These are phyloP conservation scores for Hericium coralloides DNA, from an alignment of 768 basidiomycete genomes.

Conservation along the genomic window DNA sequence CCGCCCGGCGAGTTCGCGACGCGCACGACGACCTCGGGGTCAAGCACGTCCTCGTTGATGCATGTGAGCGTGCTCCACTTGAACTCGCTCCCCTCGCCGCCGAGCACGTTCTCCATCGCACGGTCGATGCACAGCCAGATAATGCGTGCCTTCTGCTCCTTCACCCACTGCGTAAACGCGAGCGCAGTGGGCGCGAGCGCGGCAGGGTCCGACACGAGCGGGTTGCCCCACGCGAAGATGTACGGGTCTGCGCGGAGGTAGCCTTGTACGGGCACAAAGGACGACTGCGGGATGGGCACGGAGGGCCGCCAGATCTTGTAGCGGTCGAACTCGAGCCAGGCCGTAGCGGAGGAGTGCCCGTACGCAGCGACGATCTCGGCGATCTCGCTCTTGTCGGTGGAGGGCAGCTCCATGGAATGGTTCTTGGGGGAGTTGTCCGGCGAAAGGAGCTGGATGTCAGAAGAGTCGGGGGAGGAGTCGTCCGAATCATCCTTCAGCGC, in stretches of 20 bases:
- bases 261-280: constrained; percentile 55
- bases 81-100: constrained; percentile 25
- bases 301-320: constrained; percentile 47
- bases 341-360: constrained; percentile 59
- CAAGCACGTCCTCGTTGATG: constrained; percentile 49
- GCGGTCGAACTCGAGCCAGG: constrained; percentile 52
- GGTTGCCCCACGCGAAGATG: constrained; percentile 24
- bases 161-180: constrained; percentile 26
- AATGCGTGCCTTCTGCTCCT: constrained; percentile 36
- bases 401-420: not conserved
- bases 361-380: constrained; percentile 46
- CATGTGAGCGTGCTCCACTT: constrained; percentile 54
- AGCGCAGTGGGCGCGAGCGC: constrained; percentile 41
- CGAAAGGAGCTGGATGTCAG: too few relatives aligned
- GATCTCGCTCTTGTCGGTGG: not conserved
- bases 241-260: constrained; percentile 39
- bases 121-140: constrained; percentile 54
- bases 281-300: constrained; percentile 46
- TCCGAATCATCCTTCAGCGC: too few relatives aligned
- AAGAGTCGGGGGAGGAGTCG: too few relatives aligned
- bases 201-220: constrained; percentile 10
- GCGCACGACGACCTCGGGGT: constrained; percentile 34
- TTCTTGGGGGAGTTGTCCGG: too few relatives aligned
- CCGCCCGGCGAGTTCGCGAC: constrained; percentile 26
- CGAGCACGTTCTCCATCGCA: constrained; percentile 42